These are phyloP conservation scores for Plenodomus tracheiphilus DNA, from an alignment of 2,329 filamentous ascomycete genomes.

Conservation along the genomic window DNA sequence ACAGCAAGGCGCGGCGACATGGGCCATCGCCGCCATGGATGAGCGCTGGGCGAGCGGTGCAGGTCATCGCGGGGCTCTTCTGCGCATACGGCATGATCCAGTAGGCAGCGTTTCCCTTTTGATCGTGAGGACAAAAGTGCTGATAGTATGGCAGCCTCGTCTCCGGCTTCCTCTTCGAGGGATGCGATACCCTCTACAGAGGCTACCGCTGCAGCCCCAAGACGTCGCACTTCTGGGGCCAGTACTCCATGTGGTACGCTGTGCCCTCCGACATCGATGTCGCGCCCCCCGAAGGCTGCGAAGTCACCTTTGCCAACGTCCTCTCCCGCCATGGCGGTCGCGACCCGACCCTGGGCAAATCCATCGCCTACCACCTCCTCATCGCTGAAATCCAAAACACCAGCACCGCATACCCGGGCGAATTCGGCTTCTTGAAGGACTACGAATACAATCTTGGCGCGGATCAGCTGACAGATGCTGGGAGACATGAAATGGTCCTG, in stretches of 20 bases:
- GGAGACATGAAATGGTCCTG: conserved; percentile 70
- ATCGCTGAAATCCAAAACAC: conserved; percentile 67
- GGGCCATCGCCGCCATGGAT: conserved; percentile 11
- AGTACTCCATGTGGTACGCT: conserved; percentile 84
- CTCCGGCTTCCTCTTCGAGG: conserved; percentile 17
- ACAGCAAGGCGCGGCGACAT: conserved; percentile 20
- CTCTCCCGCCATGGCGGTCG: conserved; percentile 85
- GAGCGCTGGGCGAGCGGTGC: conserved; percentile 18
- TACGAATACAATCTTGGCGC: conserved; percentile 73
- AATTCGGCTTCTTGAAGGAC: conserved; percentile 70
- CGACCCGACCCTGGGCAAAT: conserved; percentile 74
- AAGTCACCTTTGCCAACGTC: conserved; percentile 76
- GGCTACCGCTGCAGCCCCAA: conserved; percentile 67
- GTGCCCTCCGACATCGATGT: conserved; percentile 68
- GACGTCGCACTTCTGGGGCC: conserved; percentile 75
- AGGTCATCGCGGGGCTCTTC: conserved; percentile 19
- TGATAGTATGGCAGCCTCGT: conserved; percentile 16
- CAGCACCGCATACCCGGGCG: conserved; percentile 59
- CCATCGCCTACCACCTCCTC: conserved; percentile 63
- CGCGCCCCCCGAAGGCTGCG: conserved; percentile 67
- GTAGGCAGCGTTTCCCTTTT: conserved; percentile 20
- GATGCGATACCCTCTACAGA: conserved; percentile 57
- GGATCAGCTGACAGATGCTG: conserved; percentile 70
- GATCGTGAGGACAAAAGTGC: not conserved
- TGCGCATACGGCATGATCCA: conserved; percentile 28